Evolutionary conservation across 169 alveolate genomes (phyloP).

Genomic region (Eimeria tenella): DNA sequence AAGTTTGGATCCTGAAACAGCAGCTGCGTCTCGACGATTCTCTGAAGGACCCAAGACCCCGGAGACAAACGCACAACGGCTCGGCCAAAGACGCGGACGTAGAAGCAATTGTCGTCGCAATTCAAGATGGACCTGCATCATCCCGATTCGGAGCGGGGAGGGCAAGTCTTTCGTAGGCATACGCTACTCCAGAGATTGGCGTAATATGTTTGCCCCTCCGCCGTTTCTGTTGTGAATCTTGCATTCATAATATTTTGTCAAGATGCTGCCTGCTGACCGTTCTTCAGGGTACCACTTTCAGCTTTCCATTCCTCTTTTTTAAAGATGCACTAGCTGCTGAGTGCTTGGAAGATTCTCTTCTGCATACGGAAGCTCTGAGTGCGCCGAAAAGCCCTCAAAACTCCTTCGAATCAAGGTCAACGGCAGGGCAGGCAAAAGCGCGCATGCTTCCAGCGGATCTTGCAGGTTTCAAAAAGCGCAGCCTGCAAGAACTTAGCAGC

Average conservation of each 20-base stretch:
- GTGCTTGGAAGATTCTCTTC: constrained; percentile 28
- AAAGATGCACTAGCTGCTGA: constrained; percentile 53
- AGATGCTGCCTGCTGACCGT: constrained; percentile 3
- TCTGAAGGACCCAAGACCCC: constrained; percentile 51
- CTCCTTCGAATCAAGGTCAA: not conserved
- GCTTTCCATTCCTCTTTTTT: constrained; percentile 53
- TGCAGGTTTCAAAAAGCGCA: not conserved
- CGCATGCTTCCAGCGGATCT: not conserved
- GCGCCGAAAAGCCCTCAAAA: not conserved
- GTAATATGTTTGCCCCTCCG: not conserved
- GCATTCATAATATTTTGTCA: not conserved
- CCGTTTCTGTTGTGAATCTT: too few species aligned
- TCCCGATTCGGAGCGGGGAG: constrained; percentile 25
- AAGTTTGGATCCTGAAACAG: constrained; percentile 59
- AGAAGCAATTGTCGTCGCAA: constrained; percentile 32
- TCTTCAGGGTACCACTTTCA: constrained; percentile 33
- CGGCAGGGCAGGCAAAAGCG: not conserved
- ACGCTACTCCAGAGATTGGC: not conserved
- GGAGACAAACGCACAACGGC: not conserved
- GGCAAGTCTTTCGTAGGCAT: constrained; percentile 1
- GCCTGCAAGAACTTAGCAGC: not conserved
- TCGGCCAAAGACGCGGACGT: not conserved
- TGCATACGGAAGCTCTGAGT: constrained; percentile 53
- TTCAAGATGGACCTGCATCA: constrained; percentile 34
- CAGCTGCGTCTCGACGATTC: constrained; percentile 30